Percentiles rank a stretch among this genome's conserved stretches.
These are phyloP conservation scores for Curvularia sp. DNA, from an alignment of 2,329 filamentous ascomycete species.

Conservation along the genomic window DNA sequence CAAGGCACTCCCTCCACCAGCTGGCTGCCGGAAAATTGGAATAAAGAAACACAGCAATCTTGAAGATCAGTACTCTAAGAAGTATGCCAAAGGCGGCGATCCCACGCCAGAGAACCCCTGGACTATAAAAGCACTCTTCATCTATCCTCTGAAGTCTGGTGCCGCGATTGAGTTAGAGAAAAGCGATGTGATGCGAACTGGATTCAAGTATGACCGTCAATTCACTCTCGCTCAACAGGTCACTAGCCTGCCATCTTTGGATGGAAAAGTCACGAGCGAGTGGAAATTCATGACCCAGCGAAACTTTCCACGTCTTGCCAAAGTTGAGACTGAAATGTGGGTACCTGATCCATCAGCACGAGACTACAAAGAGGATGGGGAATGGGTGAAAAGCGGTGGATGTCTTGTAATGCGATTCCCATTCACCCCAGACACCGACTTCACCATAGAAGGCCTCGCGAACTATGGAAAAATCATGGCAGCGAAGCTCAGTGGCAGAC, in stretches of 20 bases:
- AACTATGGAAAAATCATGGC: constrained; percentile 44
- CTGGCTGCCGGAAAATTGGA: constrained; percentile 62
- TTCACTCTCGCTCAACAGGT: constrained; percentile 78
- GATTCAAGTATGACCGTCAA: constrained; percentile 79
- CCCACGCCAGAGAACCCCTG: constrained; percentile 36
- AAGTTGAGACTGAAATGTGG: constrained; percentile 72
- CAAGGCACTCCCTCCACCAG: constrained; percentile 33
- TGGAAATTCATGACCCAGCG: constrained; percentile 78
- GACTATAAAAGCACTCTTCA: constrained; percentile 72
- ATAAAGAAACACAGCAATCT: constrained; percentile 60
- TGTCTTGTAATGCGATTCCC: constrained; percentile 74
- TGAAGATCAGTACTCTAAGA: constrained; percentile 62
- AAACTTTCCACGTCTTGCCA: constrained; percentile 73
- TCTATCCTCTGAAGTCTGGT: constrained; percentile 87
- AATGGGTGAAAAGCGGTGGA: constrained; percentile 61
- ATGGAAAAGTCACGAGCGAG: constrained; percentile 50
- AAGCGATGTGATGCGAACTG: constrained; percentile 69
- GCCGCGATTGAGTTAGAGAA: constrained; percentile 73
- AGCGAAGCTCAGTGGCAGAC: constrained; percentile 48
- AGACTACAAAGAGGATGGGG: constrained; percentile 57
- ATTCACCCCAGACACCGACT: constrained; percentile 48
- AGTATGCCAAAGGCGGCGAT: constrained; percentile 51
- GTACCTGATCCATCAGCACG: constrained; percentile 67
- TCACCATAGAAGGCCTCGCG: constrained; percentile 42
- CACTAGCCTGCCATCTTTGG: constrained; percentile 51